phyloP scores from a whole-genome alignment of 2,329 filamentous ascomycete species.

The Clonostachys sp. region DNA sequence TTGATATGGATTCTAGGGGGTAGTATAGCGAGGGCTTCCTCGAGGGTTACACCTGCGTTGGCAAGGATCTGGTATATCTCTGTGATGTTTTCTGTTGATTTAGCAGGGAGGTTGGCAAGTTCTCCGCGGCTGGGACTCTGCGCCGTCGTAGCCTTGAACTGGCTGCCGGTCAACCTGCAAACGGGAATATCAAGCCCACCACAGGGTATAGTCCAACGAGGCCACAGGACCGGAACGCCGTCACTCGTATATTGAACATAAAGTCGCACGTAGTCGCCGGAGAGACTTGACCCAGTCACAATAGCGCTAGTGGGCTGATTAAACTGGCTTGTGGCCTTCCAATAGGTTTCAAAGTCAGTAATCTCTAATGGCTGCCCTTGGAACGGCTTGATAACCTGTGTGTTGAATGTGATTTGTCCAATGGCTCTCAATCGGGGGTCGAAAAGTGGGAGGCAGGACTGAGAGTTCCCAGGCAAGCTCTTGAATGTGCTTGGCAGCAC shows the following conservation, averaged over 20 bases:
- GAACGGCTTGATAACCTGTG: constrained; percentile 96
- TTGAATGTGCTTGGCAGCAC: constrained; percentile 85
- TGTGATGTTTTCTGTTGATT: constrained; percentile 51
- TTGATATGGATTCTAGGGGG: constrained; percentile 82
- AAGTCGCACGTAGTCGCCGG: constrained; percentile 88
- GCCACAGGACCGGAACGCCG: constrained; percentile 81
- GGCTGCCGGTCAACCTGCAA: constrained; percentile 68
- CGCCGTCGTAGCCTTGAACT: constrained; percentile 57
- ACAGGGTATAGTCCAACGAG: constrained; percentile 73
- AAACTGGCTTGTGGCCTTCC: constrained; percentile 95
- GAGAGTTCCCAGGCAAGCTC: constrained; percentile 67
- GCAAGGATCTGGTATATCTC: constrained; percentile 69
- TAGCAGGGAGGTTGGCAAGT: constrained; percentile 33
- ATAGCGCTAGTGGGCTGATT: constrained; percentile 77
- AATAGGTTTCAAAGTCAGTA: constrained; percentile 97
- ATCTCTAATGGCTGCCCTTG: constrained; percentile 89
- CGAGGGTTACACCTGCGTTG: constrained; percentile 72
- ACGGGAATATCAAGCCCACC: constrained; percentile 78
- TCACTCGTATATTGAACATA: constrained; percentile 92
- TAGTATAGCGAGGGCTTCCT: constrained; percentile 70
- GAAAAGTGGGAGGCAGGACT: constrained; percentile 83
- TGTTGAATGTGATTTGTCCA: constrained; percentile 89
- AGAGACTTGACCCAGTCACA: constrained; percentile 91
- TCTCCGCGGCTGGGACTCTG: constrained; percentile 34
- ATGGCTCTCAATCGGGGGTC: constrained; percentile 89